Base-by-base conservation (phyloP, 306 rosid species). In the Dalbergia cochinchinensis region DNA sequence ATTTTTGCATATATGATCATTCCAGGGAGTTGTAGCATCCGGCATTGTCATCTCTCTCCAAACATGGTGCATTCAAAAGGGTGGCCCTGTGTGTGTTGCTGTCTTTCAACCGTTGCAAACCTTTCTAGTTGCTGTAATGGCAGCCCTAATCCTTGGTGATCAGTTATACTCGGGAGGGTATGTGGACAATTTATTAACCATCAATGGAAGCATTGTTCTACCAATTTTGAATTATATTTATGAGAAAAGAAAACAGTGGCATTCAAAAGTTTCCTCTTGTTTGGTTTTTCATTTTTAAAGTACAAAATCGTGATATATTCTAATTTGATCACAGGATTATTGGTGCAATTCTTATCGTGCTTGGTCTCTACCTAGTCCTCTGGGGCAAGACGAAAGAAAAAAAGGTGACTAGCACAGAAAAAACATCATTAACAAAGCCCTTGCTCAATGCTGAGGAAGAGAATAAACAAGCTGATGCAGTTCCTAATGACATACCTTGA, bases 11-110 rank as follows among this genome's bases (percentile, higher is more conserved):
- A 72, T 31, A 2, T 80, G 76, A 69, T 60, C 53, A 26, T 77
- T 84, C 6, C 73, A 91, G 90, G 90, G 88, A 69, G 58, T 89
- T 80, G 85, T 89, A 69, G 83, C 91, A 22, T 89, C 91, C 0
- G 93, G 85, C 15, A 39, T 87, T 62, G 90, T 85, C 18, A 78
- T 89, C 11, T 84, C 89, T 59, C 88, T 89, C 66, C 89, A 86
- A 85, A 91, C 91, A 72, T 91, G 93, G 93, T 91, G 93, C 57
- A 87, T 91, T 63, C 89, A 89, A 77, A 91, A 87, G 67, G 89
- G 90, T 71, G 93, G 82, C 42, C 88, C 88, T 8, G 88, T 85
- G 12, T 85, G 80, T 77, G 85, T 87, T 51, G 88, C 88, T 12
- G 87, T 87, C 37, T 87, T 85, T 81, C 84, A 87, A 67, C 91